Evolutionary conservation across 768 basidiomycete genomes (phyloP).

Genomic region (Hericium erinaceus): DNA sequence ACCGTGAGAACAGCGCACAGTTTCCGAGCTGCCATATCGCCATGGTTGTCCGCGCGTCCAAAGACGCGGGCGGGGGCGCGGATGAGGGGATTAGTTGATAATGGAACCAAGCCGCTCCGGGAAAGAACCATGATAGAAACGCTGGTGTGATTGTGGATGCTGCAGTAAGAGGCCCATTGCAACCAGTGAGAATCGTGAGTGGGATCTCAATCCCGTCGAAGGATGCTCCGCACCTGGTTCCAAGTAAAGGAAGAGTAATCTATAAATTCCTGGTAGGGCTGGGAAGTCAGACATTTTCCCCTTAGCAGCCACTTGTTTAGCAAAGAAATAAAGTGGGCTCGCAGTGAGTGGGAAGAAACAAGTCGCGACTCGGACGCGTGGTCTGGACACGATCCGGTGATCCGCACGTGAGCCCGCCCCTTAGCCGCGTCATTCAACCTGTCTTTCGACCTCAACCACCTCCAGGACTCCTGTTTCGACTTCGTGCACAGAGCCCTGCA

Average conservation of each 20-base stretch:
- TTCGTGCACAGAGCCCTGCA: no score
- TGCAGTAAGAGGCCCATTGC: constrained; percentile 10
- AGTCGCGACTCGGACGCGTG: no score
- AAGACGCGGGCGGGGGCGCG: constrained; percentile 21
- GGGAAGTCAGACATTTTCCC: constrained; percentile 31
- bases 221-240: constrained; percentile 40
- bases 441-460: no score
- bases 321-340: no score
- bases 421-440: no score
- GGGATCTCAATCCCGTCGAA: not conserved
- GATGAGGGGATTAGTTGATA: constrained; percentile 49
- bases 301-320: not conserved
- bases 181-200: not conserved
- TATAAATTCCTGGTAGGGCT: constrained; percentile 56
- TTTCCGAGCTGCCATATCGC: constrained; percentile 62
- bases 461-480: no score
- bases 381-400: no score
- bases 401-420: no score
- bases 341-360: no score
- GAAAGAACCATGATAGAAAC: constrained; percentile 43
- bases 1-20: constrained; percentile 30
- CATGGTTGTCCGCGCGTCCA: constrained; percentile 48
- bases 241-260: constrained; percentile 50
- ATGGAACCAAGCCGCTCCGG: constrained; percentile 61
- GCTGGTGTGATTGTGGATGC: constrained; percentile 44